Conservation (phyloP, 2,329 filamentous ascomycete species). For the Penicillium griseofulvum region DNA sequence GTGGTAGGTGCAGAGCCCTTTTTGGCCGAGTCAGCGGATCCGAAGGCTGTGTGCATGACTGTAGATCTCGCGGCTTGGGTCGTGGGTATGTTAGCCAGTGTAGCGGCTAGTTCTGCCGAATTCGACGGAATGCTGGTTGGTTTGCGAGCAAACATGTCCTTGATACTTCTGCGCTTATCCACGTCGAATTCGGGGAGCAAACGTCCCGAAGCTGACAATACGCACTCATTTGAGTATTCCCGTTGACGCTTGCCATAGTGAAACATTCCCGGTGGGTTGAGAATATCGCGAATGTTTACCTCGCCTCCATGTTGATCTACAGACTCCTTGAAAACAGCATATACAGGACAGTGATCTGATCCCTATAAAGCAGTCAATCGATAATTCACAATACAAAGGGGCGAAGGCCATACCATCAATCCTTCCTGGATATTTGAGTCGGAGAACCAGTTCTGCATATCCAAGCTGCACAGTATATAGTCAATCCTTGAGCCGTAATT, state of each 20-base stretch:
- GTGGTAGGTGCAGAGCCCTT: not conserved
- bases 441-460: conserved; percentile 76
- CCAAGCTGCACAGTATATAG: conserved; percentile 79
- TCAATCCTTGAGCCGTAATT: conserved; percentile 94
- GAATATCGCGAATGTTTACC: conserved; percentile 63
- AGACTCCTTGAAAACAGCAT: conserved; percentile 65
- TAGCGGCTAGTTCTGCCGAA: conserved; percentile 5
- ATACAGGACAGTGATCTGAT: conserved; percentile 95
- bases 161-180: conserved; percentile 76
- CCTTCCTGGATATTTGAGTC: conserved; percentile 89
- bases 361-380: conserved; percentile 51
- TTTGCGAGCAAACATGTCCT: conserved; percentile 82
- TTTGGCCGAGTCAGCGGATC: not conserved
- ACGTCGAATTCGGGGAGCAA: conserved; percentile 75
- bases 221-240: conserved; percentile 63
- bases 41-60: not conserved
- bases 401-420: conserved; percentile 56
- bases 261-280: conserved; percentile 76
- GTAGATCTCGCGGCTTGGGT: conserved; percentile 1
- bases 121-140: conserved; percentile 29
- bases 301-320: conserved; percentile 54
- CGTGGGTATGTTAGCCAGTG: not conserved
- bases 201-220: conserved; percentile 73
- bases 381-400: not conserved
- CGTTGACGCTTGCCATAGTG: conserved; percentile 61